Evolutionary conservation across 108 stramenopile species (phyloP), one percentile per base, ranked within the genome.

Genomic region (Aureococcus anophagefferens): DNA sequence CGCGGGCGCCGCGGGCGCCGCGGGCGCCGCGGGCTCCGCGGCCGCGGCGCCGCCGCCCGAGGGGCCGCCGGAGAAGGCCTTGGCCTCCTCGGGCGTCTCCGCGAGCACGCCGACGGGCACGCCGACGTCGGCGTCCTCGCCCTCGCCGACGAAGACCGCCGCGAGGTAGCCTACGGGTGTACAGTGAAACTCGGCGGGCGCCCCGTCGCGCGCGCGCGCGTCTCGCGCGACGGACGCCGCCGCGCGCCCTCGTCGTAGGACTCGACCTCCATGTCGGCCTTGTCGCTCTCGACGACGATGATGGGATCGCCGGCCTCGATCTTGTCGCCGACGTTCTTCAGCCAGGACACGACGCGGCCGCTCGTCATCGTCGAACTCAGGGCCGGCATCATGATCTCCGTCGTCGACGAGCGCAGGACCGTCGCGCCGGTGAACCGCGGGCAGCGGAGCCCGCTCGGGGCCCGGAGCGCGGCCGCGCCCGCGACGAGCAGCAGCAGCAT

Each of bases 351-450:
- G 64, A 98, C 90, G 73, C 93, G 94, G 32, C 96, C 96, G 75
- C 93, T 92, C 74, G 93, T 96, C 96, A 98, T 98, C 63, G 96
- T 98, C 29, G 94, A 95, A 16, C 93, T 94, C 30, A 98, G 85
- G 9, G 96, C 96, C 30, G 96, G 96, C 95, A 98, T 96, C 80
- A 72, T 28, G 21, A 59, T 44, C 40, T 44, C 40, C 9, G 9
- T 44, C 40, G n/a, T n/a, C n/a, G n/a, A n/a, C n/a, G n/a, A n/a
- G n/a, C n/a, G n/a, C n/a, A n/a, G n/a, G n/a, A n/a, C n/a, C n/a
- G n/a, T n/a, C n/a, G n/a, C n/a, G n/a, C n/a, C n/a, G n/a, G n/a
- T n/a, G n/a, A n/a, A n/a, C n/a, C n/a, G n/a, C n/a, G n/a, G n/a
- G n/a, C n/a, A n/a, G n/a, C n/a, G n/a, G n/a, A n/a, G n/a, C n/a